Base-by-base conservation (phyloP, 225 moss, liverwort and hornwort species). In the Polytrichum commune region DNA sequence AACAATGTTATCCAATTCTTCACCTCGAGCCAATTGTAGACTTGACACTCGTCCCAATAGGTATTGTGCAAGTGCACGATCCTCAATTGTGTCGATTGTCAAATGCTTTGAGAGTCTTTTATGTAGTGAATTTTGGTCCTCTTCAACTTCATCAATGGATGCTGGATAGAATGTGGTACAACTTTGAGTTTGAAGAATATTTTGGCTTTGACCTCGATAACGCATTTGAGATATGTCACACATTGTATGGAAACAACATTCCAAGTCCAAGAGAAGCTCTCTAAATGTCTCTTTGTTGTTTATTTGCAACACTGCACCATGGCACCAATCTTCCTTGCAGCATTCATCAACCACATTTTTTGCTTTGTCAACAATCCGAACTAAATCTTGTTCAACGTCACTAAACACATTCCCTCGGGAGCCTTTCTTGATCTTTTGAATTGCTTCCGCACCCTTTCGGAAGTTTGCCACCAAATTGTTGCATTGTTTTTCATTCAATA, bases 271-370 rank as follows among this genome's bases (percentile, higher is more conserved):
- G 18, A 69, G 55, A 69, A 69, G 68, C 55, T 69, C 55, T 28
- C 68, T 54, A 55, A 69, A 69, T 19, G 27, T 9, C 38, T 69
- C 55, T 69, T 28, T 69, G 24, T 69, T 69, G 55, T 71, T 62
- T 7, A 62, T 25, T 38, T 60, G 61, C 35, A n/a, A 13, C 2
- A 32, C 24, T 33, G 29, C 56, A 69, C 16, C 30, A 0, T 7
- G 55, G 23, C 5, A 9, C 69, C 8, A 69, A 7, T 69, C 20
- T 19, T 69, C 30, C 6, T 28, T 19, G 19, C 69, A 69, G 58
- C 69, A 69, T 22, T 69, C 69, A 27, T 69, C 56, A 55, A 69
- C 28, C 55, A 69, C 9, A 28, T 20, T 29, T 29, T 32, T 67
- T 13, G 22, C 53, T 5, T 19, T 26, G 22, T 23, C 19, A 18